A percentile compares a stretch with the other conserved stretches of the same genome.
These are phyloP conservation scores for Polytrichum formosum DNA, from an alignment of 225 moss, liverwort and hornwort genomes.

Conservation along the genomic window DNA sequence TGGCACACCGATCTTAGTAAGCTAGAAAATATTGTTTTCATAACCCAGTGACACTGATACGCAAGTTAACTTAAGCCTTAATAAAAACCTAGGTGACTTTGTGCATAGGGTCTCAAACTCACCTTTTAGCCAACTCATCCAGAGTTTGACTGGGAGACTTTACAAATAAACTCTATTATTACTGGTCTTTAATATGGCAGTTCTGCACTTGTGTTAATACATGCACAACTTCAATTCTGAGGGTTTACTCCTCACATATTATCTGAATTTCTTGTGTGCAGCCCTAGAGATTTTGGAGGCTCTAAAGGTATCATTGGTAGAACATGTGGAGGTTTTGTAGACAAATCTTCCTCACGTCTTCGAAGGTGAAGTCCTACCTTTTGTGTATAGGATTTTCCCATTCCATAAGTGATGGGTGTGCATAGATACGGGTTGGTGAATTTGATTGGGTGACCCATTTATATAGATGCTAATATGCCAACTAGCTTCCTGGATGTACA, in stretches of 20 bases:
- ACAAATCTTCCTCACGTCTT: no score
- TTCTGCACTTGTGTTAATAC: background rate
- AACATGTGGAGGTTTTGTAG: slow-evolving; percentile 21
- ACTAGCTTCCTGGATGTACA: no score
- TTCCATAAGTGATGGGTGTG: background rate
- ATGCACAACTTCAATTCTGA: background rate
- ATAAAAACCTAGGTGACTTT: no score
- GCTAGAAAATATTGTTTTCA: no score
- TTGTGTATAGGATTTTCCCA: background rate
- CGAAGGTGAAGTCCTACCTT: background rate
- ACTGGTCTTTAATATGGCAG: background rate
- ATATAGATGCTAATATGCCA: no score
- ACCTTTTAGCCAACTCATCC: background rate
- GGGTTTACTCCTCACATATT: background rate
- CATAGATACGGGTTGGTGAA: background rate
- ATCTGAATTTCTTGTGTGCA: slow-evolving; percentile 27
- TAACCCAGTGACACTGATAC: no score
- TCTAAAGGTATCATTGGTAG: slow-evolving; percentile 36
- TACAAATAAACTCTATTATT: background rate
- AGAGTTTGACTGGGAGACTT: background rate
- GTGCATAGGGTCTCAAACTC: background rate
- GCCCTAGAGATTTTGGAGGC: slow-evolving; percentile 61
- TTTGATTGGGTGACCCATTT: no score
- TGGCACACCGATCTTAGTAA: no score
- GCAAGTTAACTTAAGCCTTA: no score